Evolutionary conservation across 2,329 filamentous ascomycete genomes (phyloP).

Genomic region (Pseudogymnoascus pannorum): DNA sequence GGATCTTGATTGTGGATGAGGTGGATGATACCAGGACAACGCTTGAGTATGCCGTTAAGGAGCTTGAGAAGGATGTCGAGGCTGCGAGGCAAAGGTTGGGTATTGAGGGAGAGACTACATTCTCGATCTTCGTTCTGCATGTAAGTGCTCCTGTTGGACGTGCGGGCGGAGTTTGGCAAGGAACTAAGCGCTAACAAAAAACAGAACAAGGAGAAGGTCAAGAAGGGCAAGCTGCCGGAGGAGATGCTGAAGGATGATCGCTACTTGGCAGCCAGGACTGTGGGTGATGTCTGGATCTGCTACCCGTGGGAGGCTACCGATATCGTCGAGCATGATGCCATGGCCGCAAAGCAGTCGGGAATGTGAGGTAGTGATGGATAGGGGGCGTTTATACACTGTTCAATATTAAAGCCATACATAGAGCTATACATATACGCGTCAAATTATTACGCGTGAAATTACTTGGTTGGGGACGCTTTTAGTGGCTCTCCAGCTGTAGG

Average conservation of each 20-base stretch:
- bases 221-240: conserved; percentile 79
- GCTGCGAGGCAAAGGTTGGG: conserved; percentile 67
- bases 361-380: conserved; percentile 9
- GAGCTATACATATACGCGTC: conserved; percentile 4
- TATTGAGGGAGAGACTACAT: conserved; percentile 62
- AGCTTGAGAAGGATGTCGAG: conserved; percentile 92
- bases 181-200: conserved; percentile 14
- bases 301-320: conserved; percentile 97
- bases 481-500: background rate
- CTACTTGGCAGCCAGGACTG: conserved; percentile 81
- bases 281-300: conserved; percentile 95
- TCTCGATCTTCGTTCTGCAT: conserved; percentile 93
- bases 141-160: conserved; percentile 38
- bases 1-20: conserved; percentile 87
- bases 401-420: conserved; percentile 7
- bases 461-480: background rate
- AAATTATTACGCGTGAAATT: background rate
- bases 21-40: conserved; percentile 94
- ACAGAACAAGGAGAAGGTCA: conserved; percentile 93
- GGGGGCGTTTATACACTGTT: background rate
- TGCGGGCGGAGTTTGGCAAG: background rate
- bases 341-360: conserved; percentile 40
- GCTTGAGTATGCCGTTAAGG: conserved; percentile 85
- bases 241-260: conserved; percentile 66
- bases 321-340: conserved; percentile 82